Base-by-base conservation (phyloP, 805 yeast genomes). In the Maudiozyma barnettii region DNA sequence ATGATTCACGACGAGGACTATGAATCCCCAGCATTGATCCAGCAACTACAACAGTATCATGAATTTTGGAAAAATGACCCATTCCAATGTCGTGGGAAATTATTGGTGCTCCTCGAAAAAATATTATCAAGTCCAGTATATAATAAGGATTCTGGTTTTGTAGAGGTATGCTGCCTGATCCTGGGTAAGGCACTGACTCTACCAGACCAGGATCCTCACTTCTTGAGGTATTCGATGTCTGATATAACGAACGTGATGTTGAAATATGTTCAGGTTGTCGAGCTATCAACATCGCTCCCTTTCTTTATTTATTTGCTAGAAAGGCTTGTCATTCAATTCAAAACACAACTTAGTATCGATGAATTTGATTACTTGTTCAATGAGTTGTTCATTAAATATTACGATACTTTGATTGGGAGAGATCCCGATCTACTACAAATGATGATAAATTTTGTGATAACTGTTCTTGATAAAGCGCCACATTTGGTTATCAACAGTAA, bases 371-470 rank as follows among this genome's bases (percentile, higher is more conserved):
- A 59, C 6, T 56, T 77, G 12, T 54, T 78, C 5, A 52, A 65
- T 10, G 54, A 61, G 21, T 59, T 75, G 3, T 73, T 78, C 45
- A 49, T 71, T 3, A 54, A 60, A 2, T 66, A 65, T 38, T 52
- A 63, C 41, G 51, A 70, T 9, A 56, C 53, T 1, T 43, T 66
- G 1, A 64, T 81, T 6, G 63, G 65, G 4, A 52, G 60, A 2
- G 90, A 84, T 58, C 81, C 85, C 0, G 90, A 84, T 56, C 54
- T 79, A 36, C 54, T 77, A 14, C 81, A 79, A 53, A 58, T 75
- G 1, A 64, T 77, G 10, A 62, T 81, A 14, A 73, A 71, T n/a
- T 61, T 82, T 36, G 71, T 80, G 43, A 65, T 76, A 8, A 67
- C 78, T 0, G 60, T 80, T 1, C 48, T 81, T 14, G 77, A 75